Evolutionary conservation across 2,329 filamentous ascomycete genomes (phyloP).

Genomic region (Diaporthe batatas): DNA sequence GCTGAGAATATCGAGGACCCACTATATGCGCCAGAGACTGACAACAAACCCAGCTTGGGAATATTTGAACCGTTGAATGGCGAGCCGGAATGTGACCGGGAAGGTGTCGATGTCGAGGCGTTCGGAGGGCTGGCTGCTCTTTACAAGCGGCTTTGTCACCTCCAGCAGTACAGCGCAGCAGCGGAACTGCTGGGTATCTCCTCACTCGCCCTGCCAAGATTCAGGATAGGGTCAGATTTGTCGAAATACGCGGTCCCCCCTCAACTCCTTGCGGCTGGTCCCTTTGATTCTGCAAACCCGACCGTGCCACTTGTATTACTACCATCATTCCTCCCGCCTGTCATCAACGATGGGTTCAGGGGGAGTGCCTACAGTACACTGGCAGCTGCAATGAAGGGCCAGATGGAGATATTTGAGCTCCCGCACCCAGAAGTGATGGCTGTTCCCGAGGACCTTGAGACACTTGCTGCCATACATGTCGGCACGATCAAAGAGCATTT

Average conservation of each 20-base stretch:
- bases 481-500: neutral
- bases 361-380: neutral
- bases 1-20: too few species aligned
- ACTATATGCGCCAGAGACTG: fast-evolving
- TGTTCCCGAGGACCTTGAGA: slow-evolving; percentile 3
- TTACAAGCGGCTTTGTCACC: slow-evolving; percentile 1
- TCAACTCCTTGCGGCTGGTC: neutral
- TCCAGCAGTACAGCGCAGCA: slow-evolving; percentile 9
- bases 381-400: neutral
- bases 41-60: too few species aligned
- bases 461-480: neutral
- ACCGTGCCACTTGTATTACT: neutral
- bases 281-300: neutral
- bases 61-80: fast-evolving
- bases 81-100: fast-evolving
- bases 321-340: neutral
- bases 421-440: slow-evolving; percentile 9
- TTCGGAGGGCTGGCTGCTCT: slow-evolving; percentile 8
- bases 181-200: neutral
- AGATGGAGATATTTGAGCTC: slow-evolving; percentile 14
- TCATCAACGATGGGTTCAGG: neutral
- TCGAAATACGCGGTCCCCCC: neutral
- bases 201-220: neutral
- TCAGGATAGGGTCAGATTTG: neutral
- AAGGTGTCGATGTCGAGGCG: neutral